phyloP scores from a whole-genome alignment of 345 rosid species.

The Passiflora organensis region DNA sequence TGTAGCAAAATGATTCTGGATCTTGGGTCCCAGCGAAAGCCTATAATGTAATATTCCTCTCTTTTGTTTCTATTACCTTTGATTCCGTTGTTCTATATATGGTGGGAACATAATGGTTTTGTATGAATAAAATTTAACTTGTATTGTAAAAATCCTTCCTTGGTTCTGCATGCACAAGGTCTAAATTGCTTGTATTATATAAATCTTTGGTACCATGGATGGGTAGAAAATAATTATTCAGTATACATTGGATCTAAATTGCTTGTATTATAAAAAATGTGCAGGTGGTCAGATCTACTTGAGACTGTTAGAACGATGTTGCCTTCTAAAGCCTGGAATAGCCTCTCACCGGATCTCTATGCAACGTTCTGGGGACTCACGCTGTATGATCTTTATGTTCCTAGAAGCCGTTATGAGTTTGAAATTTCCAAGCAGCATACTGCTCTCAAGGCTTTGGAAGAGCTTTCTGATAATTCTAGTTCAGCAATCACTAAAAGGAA shows the following conservation, averaged over 20 bases:
- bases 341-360: conserved; percentile 96
- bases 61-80: conserved; percentile 4
- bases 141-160: not conserved
- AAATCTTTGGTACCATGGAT: too few species aligned
- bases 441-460: conserved; percentile 93
- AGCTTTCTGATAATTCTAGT: conserved; percentile 88
- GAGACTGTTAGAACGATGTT: conserved; percentile 80
- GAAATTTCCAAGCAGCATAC: conserved; percentile 94
- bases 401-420: conserved; percentile 83
- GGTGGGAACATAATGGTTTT: not conserved
- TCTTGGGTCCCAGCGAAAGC: conserved; percentile 51
- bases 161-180: not conserved
- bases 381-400: conserved; percentile 95
- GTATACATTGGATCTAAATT: not conserved
- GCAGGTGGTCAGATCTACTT: conserved; percentile 98
- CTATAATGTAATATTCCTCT: conserved; percentile 43
- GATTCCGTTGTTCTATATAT: not conserved
- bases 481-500: conserved; percentile 93
- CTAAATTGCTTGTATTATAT: not conserved
- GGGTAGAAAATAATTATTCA: too few species aligned
- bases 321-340: conserved; percentile 97
- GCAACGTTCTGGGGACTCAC: conserved; percentile 98
- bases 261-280: conserved; percentile 5
- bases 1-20: conserved; percentile 51
- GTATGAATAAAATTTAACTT: not conserved